Conservation (phyloP, 2,329 filamentous ascomycete species). For the Cucurbitaria berberidis region DNA sequence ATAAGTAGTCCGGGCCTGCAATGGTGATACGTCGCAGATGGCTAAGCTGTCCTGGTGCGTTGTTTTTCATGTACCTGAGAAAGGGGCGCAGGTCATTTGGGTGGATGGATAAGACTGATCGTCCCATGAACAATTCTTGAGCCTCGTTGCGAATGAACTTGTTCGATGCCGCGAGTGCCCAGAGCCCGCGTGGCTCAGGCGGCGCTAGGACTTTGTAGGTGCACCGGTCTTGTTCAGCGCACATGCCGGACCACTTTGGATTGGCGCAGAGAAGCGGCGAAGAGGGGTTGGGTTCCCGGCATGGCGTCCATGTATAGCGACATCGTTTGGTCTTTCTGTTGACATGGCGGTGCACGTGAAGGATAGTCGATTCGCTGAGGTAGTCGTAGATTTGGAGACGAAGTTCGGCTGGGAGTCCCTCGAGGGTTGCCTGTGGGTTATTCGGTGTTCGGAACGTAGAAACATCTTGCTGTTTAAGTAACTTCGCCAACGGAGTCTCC, state of each 20-base stretch:
- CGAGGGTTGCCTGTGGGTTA: constrained; percentile 16
- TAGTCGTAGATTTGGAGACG: constrained; percentile 25
- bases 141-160: constrained; percentile 17
- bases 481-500: too few relatives aligned
- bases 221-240: constrained; percentile 21
- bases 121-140: constrained; percentile 9
- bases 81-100: constrained; percentile 3
- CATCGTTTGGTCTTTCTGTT: neutral
- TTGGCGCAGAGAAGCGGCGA: constrained; percentile 25
- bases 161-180: constrained; percentile 14
- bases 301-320: constrained; percentile 22
- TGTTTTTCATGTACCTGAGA: constrained; percentile 9
- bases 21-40: constrained; percentile 5
- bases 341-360: constrained; percentile 15
- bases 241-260: constrained; percentile 30
- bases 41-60: constrained; percentile 6
- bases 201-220: constrained; percentile 7
- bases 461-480: neutral
- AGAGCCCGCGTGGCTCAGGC: constrained; percentile 10
- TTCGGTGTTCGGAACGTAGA: neutral
- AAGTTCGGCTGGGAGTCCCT: constrained; percentile 18
- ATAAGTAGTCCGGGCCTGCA: neutral
- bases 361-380: constrained; percentile 12
- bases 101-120: constrained; percentile 12
- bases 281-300: constrained; percentile 10